phyloP scores from a whole-genome alignment of 2,329 filamentous ascomycete genomes.

The Juglanconis juglandina region DNA sequence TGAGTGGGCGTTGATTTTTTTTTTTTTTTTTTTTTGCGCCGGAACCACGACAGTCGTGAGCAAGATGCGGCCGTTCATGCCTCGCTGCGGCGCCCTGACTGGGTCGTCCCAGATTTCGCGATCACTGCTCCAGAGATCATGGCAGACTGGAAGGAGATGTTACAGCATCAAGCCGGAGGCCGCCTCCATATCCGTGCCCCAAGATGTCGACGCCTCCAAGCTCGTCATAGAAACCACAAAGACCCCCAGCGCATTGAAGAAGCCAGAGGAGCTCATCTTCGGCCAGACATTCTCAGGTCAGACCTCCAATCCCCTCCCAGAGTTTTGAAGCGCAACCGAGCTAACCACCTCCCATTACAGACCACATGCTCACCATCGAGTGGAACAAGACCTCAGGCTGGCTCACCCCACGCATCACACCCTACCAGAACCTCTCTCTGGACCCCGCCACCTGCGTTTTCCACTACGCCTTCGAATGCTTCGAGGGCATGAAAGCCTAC shows the following conservation, averaged over 20 bases:
- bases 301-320: constrained; percentile 7
- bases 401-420: constrained; percentile 76
- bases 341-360: constrained; percentile 40
- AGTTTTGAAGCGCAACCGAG: background rate
- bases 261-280: constrained; percentile 82
- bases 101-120: constrained; percentile 29
- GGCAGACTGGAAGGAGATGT: constrained; percentile 35
- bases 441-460: constrained; percentile 96
- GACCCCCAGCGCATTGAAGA: constrained; percentile 69
- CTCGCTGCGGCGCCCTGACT: constrained; percentile 36
- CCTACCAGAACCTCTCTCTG: constrained; percentile 95
- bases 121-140: constrained; percentile 28
- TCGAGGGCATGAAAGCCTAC: constrained; percentile 99
- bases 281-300: constrained; percentile 85
- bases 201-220: constrained; percentile 72
- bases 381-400: constrained; percentile 86
- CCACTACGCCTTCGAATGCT: constrained; percentile 97
- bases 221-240: constrained; percentile 72
- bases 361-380: constrained; percentile 95
- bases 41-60: background rate
- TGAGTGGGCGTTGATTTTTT: too few relatives aligned
- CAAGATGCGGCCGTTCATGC: constrained; percentile 47
- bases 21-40: background rate
- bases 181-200: constrained; percentile 50
- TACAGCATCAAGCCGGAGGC: constrained; percentile 54